Evolutionary conservation across 2,329 filamentous ascomycete genomes (phyloP).

Genomic region (Penicillium sp.): DNA sequence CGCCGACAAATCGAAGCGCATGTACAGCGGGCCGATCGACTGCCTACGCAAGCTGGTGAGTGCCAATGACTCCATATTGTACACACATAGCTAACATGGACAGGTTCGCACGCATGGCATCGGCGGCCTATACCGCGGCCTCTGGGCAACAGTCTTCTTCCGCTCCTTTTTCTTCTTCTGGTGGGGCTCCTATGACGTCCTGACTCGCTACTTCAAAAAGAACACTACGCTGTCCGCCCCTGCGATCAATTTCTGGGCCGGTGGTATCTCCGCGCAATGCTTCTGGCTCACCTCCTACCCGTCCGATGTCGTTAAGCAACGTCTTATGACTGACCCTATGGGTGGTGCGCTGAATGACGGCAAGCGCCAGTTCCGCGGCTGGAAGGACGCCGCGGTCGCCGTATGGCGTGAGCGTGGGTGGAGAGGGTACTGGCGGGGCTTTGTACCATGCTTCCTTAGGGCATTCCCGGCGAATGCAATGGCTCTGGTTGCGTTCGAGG

Average conservation of each 20-base stretch:
- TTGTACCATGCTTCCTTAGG: slow-evolving; percentile 86
- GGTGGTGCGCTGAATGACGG: slow-evolving; percentile 69
- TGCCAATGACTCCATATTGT: neutral
- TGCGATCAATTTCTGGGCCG: slow-evolving; percentile 94
- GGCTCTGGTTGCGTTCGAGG: slow-evolving; percentile 90
- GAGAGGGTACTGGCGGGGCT: slow-evolving; percentile 88
- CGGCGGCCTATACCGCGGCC: slow-evolving; percentile 78
- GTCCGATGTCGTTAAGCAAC: slow-evolving; percentile 90
- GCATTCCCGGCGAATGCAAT: slow-evolving; percentile 96
- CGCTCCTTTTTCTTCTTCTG: slow-evolving; percentile 95
- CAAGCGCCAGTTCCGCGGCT: slow-evolving; percentile 66
- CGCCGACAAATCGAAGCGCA: slow-evolving; percentile 69
- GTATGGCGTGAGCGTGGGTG: slow-evolving; percentile 75
- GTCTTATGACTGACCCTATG: slow-evolving; percentile 93
- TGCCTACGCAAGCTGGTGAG: slow-evolving; percentile 65
- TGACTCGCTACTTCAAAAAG: slow-evolving; percentile 66
- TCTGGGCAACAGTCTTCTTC: slow-evolving; percentile 82
- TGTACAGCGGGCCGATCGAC: slow-evolving; percentile 86
- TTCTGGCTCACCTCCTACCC: slow-evolving; percentile 95
- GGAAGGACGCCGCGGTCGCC: slow-evolving; percentile 75
- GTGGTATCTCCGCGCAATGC: slow-evolving; percentile 85
- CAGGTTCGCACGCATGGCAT: slow-evolving; percentile 66
- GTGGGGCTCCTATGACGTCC: slow-evolving; percentile 93
- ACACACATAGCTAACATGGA: neutral
- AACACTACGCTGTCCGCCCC: slow-evolving; percentile 72